These are phyloP conservation scores for Vitis hybrid DNA, from an alignment of 177 flowering plant species.

Conservation along the genomic window DNA sequence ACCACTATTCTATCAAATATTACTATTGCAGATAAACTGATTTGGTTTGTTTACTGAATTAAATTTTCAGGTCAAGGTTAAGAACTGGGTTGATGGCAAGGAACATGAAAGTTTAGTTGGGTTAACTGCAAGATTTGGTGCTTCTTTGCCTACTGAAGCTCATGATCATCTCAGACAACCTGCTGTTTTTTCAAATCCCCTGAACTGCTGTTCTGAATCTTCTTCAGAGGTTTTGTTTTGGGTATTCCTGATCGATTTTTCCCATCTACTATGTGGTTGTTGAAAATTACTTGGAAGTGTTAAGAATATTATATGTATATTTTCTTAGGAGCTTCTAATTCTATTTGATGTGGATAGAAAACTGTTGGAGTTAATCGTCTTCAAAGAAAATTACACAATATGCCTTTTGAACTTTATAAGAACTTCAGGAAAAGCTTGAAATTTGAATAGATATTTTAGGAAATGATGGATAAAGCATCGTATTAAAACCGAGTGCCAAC, in stretches of 20 bases:
- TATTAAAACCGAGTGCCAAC: not conserved
- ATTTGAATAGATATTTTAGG: not conserved
- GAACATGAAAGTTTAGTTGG: conserved; percentile 51
- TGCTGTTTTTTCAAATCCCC: conserved; percentile 58
- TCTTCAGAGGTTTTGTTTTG: conserved; percentile 49
- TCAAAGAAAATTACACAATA: too few species aligned
- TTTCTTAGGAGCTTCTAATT: not conserved
- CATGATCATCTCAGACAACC: conserved; percentile 36
- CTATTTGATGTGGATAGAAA: too few species aligned
- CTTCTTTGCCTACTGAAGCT: conserved; percentile 48
- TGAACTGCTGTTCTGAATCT: conserved; percentile 49
- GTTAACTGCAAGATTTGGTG: conserved; percentile 71
- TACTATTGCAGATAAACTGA: not conserved
- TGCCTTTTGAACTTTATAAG: too few species aligned
- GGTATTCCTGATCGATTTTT: not conserved
- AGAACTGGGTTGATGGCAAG: conserved; percentile 65
- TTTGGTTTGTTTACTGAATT: not conserved
- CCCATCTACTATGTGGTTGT: not conserved
- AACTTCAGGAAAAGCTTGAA: not conserved
- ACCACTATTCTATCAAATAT: too few species aligned
- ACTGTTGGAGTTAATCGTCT: too few species aligned
- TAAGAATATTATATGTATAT: not conserved
- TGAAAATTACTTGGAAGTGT: not conserved
- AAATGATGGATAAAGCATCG: not conserved
- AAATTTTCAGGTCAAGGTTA: conserved; percentile 68